Evolutionary conservation across 2,329 filamentous ascomycete species (phyloP).

Genomic region (Penicillium sp.): DNA sequence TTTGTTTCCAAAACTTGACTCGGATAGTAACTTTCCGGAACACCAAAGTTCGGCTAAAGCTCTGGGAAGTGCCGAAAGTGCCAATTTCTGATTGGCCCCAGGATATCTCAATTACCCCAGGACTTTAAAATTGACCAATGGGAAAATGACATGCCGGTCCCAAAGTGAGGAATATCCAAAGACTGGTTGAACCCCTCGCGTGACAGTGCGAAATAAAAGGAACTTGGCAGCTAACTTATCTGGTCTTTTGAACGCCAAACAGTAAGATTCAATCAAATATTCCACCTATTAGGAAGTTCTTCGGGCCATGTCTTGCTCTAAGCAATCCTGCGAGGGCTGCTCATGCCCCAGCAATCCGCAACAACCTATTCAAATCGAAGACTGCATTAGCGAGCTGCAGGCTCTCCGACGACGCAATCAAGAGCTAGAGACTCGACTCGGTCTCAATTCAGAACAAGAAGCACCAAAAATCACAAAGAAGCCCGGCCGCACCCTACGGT

Average conservation of each 20-base stretch:
- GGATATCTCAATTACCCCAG: constrained; percentile 7
- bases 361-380: constrained; percentile 46
- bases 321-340: constrained; percentile 43
- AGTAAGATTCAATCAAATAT: neutral
- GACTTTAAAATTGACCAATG: constrained; percentile 18
- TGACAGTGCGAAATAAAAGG: constrained; percentile 8
- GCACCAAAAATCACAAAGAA: constrained; percentile 39
- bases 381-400: constrained; percentile 49
- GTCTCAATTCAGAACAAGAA: constrained; percentile 22
- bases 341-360: constrained; percentile 36
- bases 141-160: constrained; percentile 26
- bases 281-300: neutral
- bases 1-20: neutral
- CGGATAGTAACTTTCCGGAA: constrained; percentile 22
- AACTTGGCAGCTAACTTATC: neutral
- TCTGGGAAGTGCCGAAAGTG: neutral
- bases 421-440: constrained; percentile 39
- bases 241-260: neutral
- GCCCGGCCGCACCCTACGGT: constrained; percentile 45
- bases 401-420: constrained; percentile 46
- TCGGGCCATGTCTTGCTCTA: constrained; percentile 13
- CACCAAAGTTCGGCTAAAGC: constrained; percentile 16
- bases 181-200: constrained; percentile 9
- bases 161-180: constrained; percentile 13
- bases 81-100: constrained; percentile 14